phyloP scores from a whole-genome alignment of 164 flowering plant genomes.

The Magnolia kwangsiensis region DNA sequence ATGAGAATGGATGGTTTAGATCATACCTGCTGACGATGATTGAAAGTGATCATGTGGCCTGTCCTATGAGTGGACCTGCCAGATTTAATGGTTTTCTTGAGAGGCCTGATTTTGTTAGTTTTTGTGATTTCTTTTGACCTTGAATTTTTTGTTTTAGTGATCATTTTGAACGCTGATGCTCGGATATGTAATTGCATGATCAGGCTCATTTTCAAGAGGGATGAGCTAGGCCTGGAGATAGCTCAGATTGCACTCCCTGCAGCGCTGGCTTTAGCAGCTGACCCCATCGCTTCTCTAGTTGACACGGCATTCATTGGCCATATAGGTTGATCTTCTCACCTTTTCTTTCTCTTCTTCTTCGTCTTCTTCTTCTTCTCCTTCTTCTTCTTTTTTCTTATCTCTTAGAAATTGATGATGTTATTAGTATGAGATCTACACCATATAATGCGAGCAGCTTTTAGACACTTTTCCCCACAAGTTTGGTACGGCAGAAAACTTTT shows the following conservation, averaged over 20 bases:
- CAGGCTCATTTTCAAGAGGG: constrained; percentile 55
- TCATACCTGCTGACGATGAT: no score
- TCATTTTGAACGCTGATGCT: neutral
- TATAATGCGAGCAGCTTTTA: no score
- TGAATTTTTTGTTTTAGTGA: neutral
- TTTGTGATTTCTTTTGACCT: neutral
- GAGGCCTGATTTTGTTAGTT: no score
- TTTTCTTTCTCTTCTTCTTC: neutral
- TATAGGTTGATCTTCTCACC: constrained; percentile 39
- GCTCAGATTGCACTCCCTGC: constrained; percentile 72
- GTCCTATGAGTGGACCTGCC: no score
- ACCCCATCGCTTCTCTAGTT: constrained; percentile 80
- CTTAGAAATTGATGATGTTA: no score
- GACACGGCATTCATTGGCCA: constrained; percentile 89
- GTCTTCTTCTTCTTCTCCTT: no score
- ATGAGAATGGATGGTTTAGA: no score
- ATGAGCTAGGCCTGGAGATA: constrained; percentile 71
- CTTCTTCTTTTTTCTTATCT: neutral
- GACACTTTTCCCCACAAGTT: no score
- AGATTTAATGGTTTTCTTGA: no score
- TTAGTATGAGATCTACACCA: no score
- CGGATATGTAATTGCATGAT: neutral
- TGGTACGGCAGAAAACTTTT: no score
- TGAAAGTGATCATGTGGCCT: no score
- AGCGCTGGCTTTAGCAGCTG: constrained; percentile 81